phyloP scores from a whole-genome alignment of 2,329 filamentous ascomycete species.

The Arthrobotrys pseudoclavata region DNA sequence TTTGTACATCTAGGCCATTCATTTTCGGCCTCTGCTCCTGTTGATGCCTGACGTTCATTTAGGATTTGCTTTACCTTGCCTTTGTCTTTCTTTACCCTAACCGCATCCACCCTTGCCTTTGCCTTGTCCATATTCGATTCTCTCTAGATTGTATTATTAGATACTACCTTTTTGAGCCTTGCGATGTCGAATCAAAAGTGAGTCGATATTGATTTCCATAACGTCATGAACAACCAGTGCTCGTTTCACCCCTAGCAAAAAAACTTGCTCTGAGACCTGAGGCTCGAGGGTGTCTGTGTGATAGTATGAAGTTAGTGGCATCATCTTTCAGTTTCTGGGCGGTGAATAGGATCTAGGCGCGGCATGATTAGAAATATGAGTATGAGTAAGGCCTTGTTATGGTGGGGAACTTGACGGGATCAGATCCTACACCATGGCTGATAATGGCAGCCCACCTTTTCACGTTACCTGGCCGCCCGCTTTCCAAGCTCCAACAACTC shows the following conservation, averaged over 20 bases:
- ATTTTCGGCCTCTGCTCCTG: conserved; percentile 7
- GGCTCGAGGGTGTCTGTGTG: background rate
- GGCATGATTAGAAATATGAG: conserved; percentile 36
- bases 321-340: background rate
- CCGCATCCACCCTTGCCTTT: background rate
- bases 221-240: conserved; percentile 14
- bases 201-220: conserved; percentile 34
- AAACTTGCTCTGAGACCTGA: background rate
- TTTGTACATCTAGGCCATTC: conserved; percentile 28
- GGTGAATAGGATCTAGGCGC: conserved; percentile 26
- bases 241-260: background rate
- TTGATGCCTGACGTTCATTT: conserved; percentile 47
- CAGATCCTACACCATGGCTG: conserved; percentile 46
- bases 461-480: conserved; percentile 46
- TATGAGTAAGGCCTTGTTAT: conserved; percentile 7
- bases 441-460: conserved; percentile 33
- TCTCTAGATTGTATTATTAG: conserved; percentile 60
- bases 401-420: conserved; percentile 30
- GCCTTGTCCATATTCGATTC: conserved; percentile 29
- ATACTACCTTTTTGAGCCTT: conserved; percentile 6
- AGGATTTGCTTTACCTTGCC: conserved; percentile 27
- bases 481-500: conserved; percentile 49
- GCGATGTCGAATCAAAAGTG: conserved; percentile 25
- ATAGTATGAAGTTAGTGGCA: conserved; percentile 24
- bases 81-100: background rate